These are phyloP conservation scores for Penstemon barbatus DNA, from an alignment of 257 asterid genomes.

Conservation along the genomic window DNA sequence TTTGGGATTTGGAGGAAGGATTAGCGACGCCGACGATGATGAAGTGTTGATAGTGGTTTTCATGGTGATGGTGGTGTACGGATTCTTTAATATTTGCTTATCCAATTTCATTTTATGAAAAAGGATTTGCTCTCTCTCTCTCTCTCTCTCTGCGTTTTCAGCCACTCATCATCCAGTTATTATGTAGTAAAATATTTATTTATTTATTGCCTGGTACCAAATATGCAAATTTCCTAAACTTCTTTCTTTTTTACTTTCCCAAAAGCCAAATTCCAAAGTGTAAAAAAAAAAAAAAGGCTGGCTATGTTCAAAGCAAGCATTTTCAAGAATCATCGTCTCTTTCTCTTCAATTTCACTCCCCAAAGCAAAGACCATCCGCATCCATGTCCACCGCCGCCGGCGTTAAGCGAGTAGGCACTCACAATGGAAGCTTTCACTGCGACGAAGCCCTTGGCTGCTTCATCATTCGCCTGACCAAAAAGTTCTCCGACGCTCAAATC, in stretches of 20 bases:
- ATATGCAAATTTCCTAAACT: too few relatives aligned
- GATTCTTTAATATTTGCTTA: too few relatives aligned
- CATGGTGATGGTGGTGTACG: conserved; percentile 25
- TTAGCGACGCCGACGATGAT: not conserved
- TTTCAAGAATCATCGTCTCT: conserved; percentile 43
- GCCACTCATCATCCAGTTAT: too few relatives aligned
- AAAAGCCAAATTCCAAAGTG: too few relatives aligned
- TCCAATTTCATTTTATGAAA: too few relatives aligned
- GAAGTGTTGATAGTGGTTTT: conserved; percentile 41
- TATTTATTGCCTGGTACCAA: too few relatives aligned
- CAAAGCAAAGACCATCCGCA: conserved; percentile 24
- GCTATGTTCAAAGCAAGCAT: conserved; percentile 46
- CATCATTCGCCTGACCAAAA: conserved; percentile 83
- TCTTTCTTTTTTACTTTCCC: too few relatives aligned
- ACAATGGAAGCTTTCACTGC: conserved; percentile 95
- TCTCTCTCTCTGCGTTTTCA: too few relatives aligned
- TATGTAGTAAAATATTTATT: too few relatives aligned
- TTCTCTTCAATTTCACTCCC: conserved; percentile 29
- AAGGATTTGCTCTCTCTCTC: too few relatives aligned
- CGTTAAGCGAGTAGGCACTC: conserved; percentile 75
- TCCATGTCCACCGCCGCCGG: conserved; percentile 55
- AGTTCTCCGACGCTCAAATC: conserved; percentile 63
- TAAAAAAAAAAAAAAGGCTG: conserved; percentile 8
- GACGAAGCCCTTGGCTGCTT: conserved; percentile 98
- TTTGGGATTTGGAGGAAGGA: conserved; percentile 29